Conservation (phyloP, 257 asterid species). For the Plectranthus barbatus region DNA sequence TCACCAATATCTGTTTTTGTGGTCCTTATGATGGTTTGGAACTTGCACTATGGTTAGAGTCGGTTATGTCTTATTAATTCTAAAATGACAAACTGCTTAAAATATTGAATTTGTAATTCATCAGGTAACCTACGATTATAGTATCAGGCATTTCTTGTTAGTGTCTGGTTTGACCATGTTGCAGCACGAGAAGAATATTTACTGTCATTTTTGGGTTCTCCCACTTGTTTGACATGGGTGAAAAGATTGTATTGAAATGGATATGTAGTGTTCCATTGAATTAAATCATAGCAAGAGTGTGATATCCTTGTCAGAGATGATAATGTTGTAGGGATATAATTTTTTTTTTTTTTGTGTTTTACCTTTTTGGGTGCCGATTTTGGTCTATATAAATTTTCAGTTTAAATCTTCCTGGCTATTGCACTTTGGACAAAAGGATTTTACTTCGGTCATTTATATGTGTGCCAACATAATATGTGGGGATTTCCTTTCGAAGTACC, state of each 20-base stretch:
- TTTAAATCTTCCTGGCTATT: conserved; percentile 6
- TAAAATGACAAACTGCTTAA: not conserved
- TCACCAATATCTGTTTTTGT: not conserved
- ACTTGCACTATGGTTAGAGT: conserved; percentile 3
- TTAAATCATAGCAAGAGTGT: not conserved
- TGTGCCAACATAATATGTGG: not conserved
- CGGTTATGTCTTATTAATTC: conserved; percentile 1
- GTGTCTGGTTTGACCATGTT: conserved; percentile 12
- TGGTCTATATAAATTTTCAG: not conserved
- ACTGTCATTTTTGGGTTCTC: not conserved
- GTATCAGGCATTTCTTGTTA: not conserved
- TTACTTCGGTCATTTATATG: not conserved
- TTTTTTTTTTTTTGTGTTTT: conserved; percentile 1
- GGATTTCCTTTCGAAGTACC: not conserved
- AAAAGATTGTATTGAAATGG: not conserved
- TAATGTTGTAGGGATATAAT: not conserved
- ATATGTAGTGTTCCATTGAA: not conserved
- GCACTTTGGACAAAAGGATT: not conserved
- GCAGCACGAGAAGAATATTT: conserved; percentile 1
- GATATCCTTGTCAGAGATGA: not conserved
- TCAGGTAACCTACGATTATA: not conserved
- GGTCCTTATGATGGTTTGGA: conserved; percentile 8
- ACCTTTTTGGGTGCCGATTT: not conserved
- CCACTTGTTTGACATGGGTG: conserved; percentile 4
- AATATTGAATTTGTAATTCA: not conserved